Conservation (phyloP, 2,329 filamentous ascomycete species). For the Fusarium nodosum region DNA sequence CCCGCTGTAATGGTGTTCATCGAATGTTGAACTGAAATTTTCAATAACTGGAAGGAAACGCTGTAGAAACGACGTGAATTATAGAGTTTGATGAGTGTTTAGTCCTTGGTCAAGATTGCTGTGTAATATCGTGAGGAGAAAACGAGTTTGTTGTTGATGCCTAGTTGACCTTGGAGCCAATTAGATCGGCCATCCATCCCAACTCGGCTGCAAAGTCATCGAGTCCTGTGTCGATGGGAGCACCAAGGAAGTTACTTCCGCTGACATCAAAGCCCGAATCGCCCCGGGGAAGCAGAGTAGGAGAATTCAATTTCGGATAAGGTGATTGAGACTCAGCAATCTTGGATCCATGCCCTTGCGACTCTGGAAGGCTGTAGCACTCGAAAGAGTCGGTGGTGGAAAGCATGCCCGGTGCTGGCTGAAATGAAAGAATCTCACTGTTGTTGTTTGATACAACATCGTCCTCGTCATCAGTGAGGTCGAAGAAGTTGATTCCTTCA, state of each 20-base stretch:
- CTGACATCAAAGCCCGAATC: slow-evolving; percentile 40
- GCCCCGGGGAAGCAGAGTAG: slow-evolving; percentile 46
- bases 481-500: slow-evolving; percentile 62
- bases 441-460: slow-evolving; percentile 56
- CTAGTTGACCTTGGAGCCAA: slow-evolving; percentile 54
- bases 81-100: slow-evolving; percentile 15
- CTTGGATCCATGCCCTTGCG: slow-evolving; percentile 44
- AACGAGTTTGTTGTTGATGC: neutral
- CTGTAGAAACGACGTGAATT: slow-evolving; percentile 36
- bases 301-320: slow-evolving; percentile 45
- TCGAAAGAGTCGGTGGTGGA: slow-evolving; percentile 46
- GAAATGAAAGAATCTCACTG: slow-evolving; percentile 53
- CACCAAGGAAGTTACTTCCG: slow-evolving; percentile 51
- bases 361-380: slow-evolving; percentile 64
- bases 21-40: slow-evolving; percentile 15
- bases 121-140: slow-evolving; percentile 25
- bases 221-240: slow-evolving; percentile 56
- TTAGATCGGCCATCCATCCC: slow-evolving; percentile 65
- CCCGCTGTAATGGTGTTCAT: slow-evolving; percentile 20
- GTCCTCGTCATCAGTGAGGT: slow-evolving; percentile 61
- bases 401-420: slow-evolving; percentile 37
- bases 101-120: slow-evolving; percentile 5
- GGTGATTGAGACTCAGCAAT: slow-evolving; percentile 33
- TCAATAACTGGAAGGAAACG: slow-evolving; percentile 33
- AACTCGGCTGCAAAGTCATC: slow-evolving; percentile 62